These are phyloP conservation scores for Fraxinus xanthoxyloides DNA, from an alignment of 305 asterid species.

Conservation along the genomic window DNA sequence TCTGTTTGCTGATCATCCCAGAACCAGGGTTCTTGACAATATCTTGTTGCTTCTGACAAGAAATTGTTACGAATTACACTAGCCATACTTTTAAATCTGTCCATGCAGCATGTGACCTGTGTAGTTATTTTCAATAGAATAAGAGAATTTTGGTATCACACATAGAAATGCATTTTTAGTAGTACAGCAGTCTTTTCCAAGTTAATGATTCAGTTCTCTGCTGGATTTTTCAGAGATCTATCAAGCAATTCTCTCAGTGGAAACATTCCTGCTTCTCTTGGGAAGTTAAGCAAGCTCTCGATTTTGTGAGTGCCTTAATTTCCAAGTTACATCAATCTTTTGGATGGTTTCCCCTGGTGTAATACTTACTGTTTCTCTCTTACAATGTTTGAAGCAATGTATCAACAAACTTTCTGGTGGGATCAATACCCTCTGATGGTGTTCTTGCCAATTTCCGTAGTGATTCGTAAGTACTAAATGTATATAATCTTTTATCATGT, in stretches of 20 bases:
- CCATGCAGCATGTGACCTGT: constrained; percentile 7
- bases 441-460: constrained; percentile 64
- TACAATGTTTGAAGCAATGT: constrained; percentile 68
- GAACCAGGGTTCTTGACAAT: constrained; percentile 15
- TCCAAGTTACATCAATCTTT: constrained; percentile 7
- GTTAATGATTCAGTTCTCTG: constrained; percentile 16
- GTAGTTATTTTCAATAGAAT: constrained; percentile 11
- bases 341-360: constrained; percentile 18
- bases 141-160: constrained; percentile 8
- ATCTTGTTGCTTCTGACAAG: constrained; percentile 17
- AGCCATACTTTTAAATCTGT: constrained; percentile 4
- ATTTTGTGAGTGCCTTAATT: constrained; percentile 62
- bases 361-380: constrained; percentile 25
- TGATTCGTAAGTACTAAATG: constrained; percentile 64
- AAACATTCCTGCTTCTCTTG: constrained; percentile 83
- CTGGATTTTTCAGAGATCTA: constrained; percentile 66
- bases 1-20: constrained; percentile 10
- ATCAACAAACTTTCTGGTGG: constrained; percentile 88
- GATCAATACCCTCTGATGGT: constrained; percentile 85
- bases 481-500: background rate
- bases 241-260: constrained; percentile 99
- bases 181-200: constrained; percentile 13
- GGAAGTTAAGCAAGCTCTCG: constrained; percentile 71
- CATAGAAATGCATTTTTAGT: constrained; percentile 16
- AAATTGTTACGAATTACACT: constrained; percentile 10